Conservation (phyloP, 1,139 yeast species). For the Kodamaea sp. region DNA sequence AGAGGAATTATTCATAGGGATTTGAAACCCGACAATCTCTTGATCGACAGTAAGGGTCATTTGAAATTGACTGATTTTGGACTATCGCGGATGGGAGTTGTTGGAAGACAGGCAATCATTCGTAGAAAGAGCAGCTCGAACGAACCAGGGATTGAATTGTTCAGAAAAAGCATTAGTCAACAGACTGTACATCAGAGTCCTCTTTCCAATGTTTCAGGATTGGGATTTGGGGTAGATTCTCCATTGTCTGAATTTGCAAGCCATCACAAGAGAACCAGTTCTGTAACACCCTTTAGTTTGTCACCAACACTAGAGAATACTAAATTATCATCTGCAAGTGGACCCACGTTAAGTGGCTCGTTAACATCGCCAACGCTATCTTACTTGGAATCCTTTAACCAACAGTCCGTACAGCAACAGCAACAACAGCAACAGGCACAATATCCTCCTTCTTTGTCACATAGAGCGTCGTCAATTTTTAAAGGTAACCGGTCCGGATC, state of each 20-base stretch:
- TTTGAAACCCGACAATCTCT: conserved; percentile 87
- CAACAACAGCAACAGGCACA: no score
- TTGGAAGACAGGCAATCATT: conserved; percentile 66
- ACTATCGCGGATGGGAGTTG: conserved; percentile 82
- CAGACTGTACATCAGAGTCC: conserved; percentile 21
- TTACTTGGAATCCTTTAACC: conserved; percentile 14
- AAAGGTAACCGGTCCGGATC: conserved; percentile 28
- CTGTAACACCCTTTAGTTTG: conserved; percentile 51
- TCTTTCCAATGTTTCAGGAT: conserved; percentile 19
- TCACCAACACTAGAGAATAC: conserved; percentile 46
- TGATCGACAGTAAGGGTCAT: conserved; percentile 87
- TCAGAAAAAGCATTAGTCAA: conserved; percentile 33
- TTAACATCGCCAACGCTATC: conserved; percentile 17
- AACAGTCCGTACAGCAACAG: no score
- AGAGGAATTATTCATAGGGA: conserved; percentile 94
- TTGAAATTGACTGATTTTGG: conserved; percentile 95
- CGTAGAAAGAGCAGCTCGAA: conserved; percentile 48
- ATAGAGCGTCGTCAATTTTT: conserved; percentile 14
- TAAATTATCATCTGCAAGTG: conserved; percentile 18
- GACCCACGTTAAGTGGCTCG: conserved; percentile 12
- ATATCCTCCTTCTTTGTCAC: conserved; percentile 16
- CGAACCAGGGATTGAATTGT: conserved; percentile 46
- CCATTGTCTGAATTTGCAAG: conserved; percentile 28
- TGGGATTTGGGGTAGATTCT: conserved; percentile 25
- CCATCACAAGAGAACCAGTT: conserved; percentile 34